Evolutionary conservation across 345 rosid species (phyloP).

Genomic region (Populus euphratica): DNA sequence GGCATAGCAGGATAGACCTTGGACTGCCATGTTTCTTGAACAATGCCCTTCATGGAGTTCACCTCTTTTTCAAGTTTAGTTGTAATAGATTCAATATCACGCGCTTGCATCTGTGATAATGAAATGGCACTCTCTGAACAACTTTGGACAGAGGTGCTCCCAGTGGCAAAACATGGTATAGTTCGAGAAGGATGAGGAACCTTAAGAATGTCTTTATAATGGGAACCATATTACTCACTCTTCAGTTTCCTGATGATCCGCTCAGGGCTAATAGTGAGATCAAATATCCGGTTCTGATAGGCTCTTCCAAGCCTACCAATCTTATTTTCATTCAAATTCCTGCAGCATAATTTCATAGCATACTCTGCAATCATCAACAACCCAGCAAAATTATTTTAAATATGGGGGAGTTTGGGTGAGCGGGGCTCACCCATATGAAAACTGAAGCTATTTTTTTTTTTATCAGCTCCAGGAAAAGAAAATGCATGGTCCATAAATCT

Average conservation of each 20-base stretch:
- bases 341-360: constrained; percentile 49
- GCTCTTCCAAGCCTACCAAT: constrained; percentile 41
- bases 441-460: too few species aligned
- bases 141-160: constrained; percentile 39
- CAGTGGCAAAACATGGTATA: constrained; percentile 25
- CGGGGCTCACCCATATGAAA: neutral
- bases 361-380: constrained; percentile 40
- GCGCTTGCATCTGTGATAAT: constrained; percentile 77
- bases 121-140: constrained; percentile 65
- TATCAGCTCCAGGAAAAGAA: neutral
- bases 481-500: neutral
- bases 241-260: constrained; percentile 28
- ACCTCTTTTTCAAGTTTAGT: constrained; percentile 59
- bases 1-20: constrained; percentile 32
- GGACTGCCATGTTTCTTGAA: constrained; percentile 41
- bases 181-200: constrained; percentile 33
- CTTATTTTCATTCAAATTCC: constrained; percentile 36
- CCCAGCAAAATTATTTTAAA: too few species aligned
- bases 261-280: constrained; percentile 28
- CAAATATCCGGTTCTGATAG: constrained; percentile 39
- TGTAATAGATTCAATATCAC: constrained; percentile 53
- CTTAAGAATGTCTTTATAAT: constrained; percentile 32
- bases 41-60: constrained; percentile 56
- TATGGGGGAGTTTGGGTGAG: neutral
- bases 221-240: constrained; percentile 28